Percentiles rank a stretch among this genome's conserved stretches.
Evolutionary conservation across 805 yeast species (phyloP).

Genomic region (Clavispora asparagi): DNA sequence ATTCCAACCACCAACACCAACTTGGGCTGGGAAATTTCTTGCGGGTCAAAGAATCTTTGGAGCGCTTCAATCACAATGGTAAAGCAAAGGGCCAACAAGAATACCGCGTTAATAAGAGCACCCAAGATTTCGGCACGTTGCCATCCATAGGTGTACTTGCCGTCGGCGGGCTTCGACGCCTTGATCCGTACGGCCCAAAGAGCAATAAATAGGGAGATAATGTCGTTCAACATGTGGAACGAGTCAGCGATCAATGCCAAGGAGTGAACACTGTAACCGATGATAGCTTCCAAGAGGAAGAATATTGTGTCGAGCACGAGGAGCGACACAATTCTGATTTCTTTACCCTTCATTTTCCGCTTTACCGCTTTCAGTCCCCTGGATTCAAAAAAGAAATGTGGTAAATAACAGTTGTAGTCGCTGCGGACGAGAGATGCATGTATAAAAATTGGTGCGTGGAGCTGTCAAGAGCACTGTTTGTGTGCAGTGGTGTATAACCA

Average conservation of each 20-base stretch:
- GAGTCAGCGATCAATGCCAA: slow-evolving; percentile 94
- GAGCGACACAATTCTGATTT: slow-evolving; percentile 65
- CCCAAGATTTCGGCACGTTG: slow-evolving; percentile 96
- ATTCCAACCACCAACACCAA: slow-evolving; percentile 77
- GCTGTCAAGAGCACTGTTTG: background rate
- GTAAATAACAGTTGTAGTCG: slow-evolving; percentile 1
- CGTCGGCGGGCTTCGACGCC: slow-evolving; percentile 72
- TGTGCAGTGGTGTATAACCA: background rate
- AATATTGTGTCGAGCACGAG: slow-evolving; percentile 73
- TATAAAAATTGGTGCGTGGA: no score
- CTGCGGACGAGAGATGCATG: background rate
- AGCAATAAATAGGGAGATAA: slow-evolving; percentile 83
- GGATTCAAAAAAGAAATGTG: slow-evolving; percentile 1
- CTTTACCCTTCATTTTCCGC: slow-evolving; percentile 44
- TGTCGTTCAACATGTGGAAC: slow-evolving; percentile 96
- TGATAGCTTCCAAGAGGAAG: slow-evolving; percentile 77
- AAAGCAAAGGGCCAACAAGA: slow-evolving; percentile 84
- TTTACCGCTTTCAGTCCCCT: background rate
- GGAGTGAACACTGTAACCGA: slow-evolving; percentile 90
- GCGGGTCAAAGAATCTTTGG: slow-evolving; percentile 82
- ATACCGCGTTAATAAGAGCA: slow-evolving; percentile 90
- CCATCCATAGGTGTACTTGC: slow-evolving; percentile 95
- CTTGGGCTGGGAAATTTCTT: slow-evolving; percentile 73
- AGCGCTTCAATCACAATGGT: slow-evolving; percentile 90
- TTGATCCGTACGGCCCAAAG: slow-evolving; percentile 95